Conservation (phyloP, 192 early-diverging fungal genomes). For the Rhizophagus prolifer region DNA sequence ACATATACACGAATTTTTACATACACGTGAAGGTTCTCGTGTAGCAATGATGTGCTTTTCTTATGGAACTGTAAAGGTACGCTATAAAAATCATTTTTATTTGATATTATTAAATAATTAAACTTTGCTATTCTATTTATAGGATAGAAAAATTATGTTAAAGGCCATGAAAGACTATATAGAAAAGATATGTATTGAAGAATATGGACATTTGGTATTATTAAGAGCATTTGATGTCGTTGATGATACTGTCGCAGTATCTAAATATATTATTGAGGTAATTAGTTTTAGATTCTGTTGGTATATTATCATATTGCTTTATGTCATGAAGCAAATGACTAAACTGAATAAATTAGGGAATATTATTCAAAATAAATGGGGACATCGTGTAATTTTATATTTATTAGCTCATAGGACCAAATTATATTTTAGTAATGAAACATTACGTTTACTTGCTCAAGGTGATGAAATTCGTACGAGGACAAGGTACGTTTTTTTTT, state of each 20-base stretch:
- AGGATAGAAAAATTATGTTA: conserved; percentile 87
- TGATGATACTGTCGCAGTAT: conserved; percentile 88
- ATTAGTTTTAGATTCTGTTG: neutral
- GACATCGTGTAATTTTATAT: conserved; percentile 77
- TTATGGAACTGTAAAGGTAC: conserved; percentile 70
- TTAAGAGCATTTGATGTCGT: conserved; percentile 81
- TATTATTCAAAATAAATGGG: conserved; percentile 73
- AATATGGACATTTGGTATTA: conserved; percentile 87
- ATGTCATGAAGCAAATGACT: neutral
- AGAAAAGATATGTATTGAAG: conserved; percentile 78
- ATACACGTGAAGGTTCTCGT: conserved; percentile 89
- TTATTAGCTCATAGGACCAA: conserved; percentile 75
- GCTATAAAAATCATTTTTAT: neutral
- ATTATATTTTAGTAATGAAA: conserved; percentile 70
- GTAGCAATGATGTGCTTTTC: conserved; percentile 81
- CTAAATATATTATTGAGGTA: conserved; percentile 72
- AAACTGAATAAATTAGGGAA: conserved; percentile 35
- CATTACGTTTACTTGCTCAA: conserved; percentile 64
- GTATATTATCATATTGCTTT: neutral
- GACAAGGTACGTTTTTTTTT: conserved; percentile 42
- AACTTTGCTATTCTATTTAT: neutral
- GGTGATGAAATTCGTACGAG: conserved; percentile 66
- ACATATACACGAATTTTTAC: conserved; percentile 81
- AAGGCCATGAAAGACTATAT: conserved; percentile 83
- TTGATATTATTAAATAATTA: neutral